A percentile compares a stretch with the other conserved stretches of the same genome.
Evolutionary conservation across 2,329 filamentous ascomycete genomes (phyloP).

Genomic region (Cladosporium halotolerans): DNA sequence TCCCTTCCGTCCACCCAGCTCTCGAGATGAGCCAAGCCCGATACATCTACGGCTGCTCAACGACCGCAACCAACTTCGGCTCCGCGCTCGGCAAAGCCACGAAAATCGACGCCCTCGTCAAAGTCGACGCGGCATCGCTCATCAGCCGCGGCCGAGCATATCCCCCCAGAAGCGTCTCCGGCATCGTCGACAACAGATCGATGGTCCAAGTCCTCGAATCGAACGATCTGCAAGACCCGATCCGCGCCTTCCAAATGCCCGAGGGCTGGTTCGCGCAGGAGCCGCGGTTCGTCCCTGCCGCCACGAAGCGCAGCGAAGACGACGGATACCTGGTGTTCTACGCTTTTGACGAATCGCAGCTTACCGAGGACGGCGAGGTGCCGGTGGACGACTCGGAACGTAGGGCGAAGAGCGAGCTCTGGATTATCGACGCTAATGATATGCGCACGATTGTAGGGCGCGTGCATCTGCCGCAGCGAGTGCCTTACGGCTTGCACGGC

Average conservation of each 20-base stretch:
- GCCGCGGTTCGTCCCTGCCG: constrained; percentile 54
- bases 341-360: constrained; percentile 62
- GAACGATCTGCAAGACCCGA: constrained; percentile 37
- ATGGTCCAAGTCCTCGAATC: constrained; percentile 48
- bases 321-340: constrained; percentile 64
- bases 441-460: constrained; percentile 57
- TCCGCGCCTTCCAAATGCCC: constrained; percentile 58
- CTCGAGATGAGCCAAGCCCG: constrained; percentile 51
- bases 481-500: constrained; percentile 64
- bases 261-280: constrained; percentile 60
- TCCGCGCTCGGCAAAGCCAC: constrained; percentile 57
- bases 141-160: constrained; percentile 45
- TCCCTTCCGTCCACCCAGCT: constrained; percentile 53
- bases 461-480: constrained; percentile 57
- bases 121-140: constrained; percentile 51
- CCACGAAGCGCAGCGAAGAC: constrained; percentile 45
- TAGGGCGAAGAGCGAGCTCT: constrained; percentile 53
- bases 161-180: constrained; percentile 42
- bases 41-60: constrained; percentile 64
- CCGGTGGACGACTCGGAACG: constrained; percentile 33
- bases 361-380: constrained; percentile 31
- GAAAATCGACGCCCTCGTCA: constrained; percentile 61
- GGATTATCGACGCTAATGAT: constrained; percentile 58
- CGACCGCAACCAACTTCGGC: constrained; percentile 50
- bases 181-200: constrained; percentile 55